Conservation (phyloP, 2,329 filamentous ascomycete genomes). For the Trichoderma guizhouense region DNA sequence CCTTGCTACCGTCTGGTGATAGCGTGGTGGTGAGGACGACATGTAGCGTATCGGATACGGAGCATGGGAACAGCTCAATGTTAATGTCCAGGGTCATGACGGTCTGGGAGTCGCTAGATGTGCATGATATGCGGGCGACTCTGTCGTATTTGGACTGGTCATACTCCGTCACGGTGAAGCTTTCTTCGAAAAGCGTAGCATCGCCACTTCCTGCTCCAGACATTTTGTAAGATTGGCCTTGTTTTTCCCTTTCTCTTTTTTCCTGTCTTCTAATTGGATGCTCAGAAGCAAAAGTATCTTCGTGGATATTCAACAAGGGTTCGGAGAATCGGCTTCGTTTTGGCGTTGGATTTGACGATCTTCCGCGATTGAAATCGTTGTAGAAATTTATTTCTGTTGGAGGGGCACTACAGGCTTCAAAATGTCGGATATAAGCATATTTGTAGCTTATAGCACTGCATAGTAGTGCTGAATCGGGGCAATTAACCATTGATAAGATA, state of each 20-base stretch:
- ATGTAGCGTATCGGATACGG: slow-evolving; percentile 70
- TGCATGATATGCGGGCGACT: slow-evolving; percentile 79
- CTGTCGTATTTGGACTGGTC: slow-evolving; percentile 93
- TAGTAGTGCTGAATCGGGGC: background rate
- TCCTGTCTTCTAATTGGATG: background rate
- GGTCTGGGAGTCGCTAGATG: slow-evolving; percentile 69
- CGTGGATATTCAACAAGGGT: background rate
- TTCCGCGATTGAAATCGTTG: background rate
- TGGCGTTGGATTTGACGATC: background rate
- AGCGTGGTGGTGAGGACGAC: slow-evolving; percentile 83
- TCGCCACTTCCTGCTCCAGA: slow-evolving; percentile 62
- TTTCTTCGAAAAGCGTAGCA: slow-evolving; percentile 89
- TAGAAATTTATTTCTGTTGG: slow-evolving; percentile 1
- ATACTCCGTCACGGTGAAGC: slow-evolving; percentile 75
- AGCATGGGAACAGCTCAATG: slow-evolving; percentile 81
- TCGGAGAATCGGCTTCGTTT: background rate
- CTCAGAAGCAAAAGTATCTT: background rate
- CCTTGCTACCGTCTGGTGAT: slow-evolving; percentile 78
- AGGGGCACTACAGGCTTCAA: background rate
- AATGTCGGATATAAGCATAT: background rate
- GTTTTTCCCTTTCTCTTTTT: slow-evolving; percentile 9
- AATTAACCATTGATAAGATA: background rate
- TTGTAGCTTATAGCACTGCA: background rate
- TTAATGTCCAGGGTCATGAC: slow-evolving; percentile 89
- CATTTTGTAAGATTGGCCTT: slow-evolving; percentile 18